These are phyloP conservation scores for Termitomyces sp. DNA, from an alignment of 768 basidiomycete genomes.

Conservation along the genomic window DNA sequence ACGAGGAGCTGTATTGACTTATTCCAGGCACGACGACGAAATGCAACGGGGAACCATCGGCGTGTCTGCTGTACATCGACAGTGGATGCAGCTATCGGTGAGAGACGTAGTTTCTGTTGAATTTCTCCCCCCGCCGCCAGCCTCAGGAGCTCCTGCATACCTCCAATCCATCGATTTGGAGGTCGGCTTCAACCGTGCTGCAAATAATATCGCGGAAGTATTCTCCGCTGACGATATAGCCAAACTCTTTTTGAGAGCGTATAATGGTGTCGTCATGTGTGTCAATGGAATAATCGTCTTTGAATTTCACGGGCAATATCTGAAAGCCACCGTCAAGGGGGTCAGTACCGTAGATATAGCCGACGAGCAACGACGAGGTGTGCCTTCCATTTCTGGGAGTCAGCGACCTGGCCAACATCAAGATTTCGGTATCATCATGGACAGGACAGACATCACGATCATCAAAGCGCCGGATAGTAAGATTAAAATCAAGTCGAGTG, in stretches of 20 bases:
- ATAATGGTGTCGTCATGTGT: constrained; percentile 65
- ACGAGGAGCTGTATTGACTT: background rate
- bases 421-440: constrained; percentile 74
- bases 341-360: constrained; percentile 56
- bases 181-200: constrained; percentile 54
- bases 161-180: constrained; percentile 80
- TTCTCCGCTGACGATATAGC: constrained; percentile 88
- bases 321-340: constrained; percentile 65
- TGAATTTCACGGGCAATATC: constrained; percentile 82
- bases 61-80: constrained; percentile 72
- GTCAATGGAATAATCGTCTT: constrained; percentile 70
- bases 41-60: constrained; percentile 67
- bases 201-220: constrained; percentile 53
- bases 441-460: constrained; percentile 87
- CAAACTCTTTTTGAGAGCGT: constrained; percentile 66
- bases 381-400: constrained; percentile 19
- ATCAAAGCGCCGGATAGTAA: constrained; percentile 75
- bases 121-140: constrained; percentile 47
- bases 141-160: constrained; percentile 49
- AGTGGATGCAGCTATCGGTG: constrained; percentile 86
- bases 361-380: constrained; percentile 48
- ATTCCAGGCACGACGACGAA: constrained; percentile 67
- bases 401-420: constrained; percentile 20
- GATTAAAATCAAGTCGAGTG: constrained; percentile 89
- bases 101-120: constrained; percentile 73